Base-by-base conservation (phyloP, 2,329 filamentous ascomycete genomes). In the Rasamsonia emersonii region DNA sequence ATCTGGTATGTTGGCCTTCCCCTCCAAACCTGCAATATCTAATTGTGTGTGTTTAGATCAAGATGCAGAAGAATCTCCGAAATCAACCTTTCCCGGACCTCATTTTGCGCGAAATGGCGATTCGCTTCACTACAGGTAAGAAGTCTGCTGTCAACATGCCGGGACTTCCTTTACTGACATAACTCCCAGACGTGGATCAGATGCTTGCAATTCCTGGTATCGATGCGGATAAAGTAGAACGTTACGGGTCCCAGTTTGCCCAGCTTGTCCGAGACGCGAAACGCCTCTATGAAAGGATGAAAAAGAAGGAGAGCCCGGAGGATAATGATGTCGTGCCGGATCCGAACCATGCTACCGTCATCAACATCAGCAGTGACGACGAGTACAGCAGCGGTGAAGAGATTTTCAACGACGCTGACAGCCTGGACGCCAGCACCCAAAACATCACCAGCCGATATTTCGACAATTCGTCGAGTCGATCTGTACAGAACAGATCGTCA, bases 291-390 rank as follows among this genome's bases (percentile, higher is more conserved):
- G 50, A 59, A 11, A 59, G 62, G 35, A 49, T 68, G 41, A 60
- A 56, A 44, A 30, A 31, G 16, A 42, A 61, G 49, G 62, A 69
- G 13, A 55, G 55, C 9, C 53, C 58, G 4, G 47, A 62, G 18
- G 67, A 64, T 2, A 71, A 75, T 40, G 68, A 68, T 23, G 45
- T 59, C 49, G 53, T 64, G 14, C 57, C 56, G 15, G 61, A 64
- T 39, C 60, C 55, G 7, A 64, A 66, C 24, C 63, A 66, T 30
- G 58, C 60, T 34, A 67, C 64, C 38, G 62, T 62, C 30, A 56
- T 65, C 39, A 59, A 58, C 32, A 51, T 64, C 32, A 61, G 56
- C 28, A 62, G 59, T 35, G 50, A 58, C 25, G 59, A 64, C n/a
- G 5, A 5, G 33, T 28, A 30, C 21, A 29, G 32, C 14, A n/a